These are phyloP conservation scores for Hagleromyces aurorensis DNA, from an alignment of 805 yeast species.

Conservation along the genomic window DNA sequence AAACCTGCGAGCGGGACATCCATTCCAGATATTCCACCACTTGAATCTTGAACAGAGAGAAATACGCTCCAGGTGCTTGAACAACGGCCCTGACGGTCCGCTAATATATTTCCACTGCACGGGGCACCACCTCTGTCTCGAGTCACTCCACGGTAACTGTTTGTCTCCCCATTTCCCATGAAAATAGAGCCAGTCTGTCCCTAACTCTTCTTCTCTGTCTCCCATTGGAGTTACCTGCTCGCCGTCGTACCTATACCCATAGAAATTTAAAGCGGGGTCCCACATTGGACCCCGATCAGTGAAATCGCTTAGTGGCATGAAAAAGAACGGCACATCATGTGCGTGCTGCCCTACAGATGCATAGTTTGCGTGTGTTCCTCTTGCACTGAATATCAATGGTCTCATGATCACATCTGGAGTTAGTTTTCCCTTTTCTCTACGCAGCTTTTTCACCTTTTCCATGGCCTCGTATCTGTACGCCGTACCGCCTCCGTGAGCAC, in stretches of 20 bases:
- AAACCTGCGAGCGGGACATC: slow-evolving; percentile 70
- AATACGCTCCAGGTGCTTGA: slow-evolving; percentile 61
- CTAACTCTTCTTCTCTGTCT: slow-evolving; percentile 21
- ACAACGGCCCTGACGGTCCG: slow-evolving; percentile 89
- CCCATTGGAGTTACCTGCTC: slow-evolving; percentile 34
- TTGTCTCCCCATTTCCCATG: slow-evolving; percentile 90
- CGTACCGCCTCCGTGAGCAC: slow-evolving; percentile 96
- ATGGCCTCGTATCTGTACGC: slow-evolving; percentile 74
- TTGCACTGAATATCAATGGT: slow-evolving; percentile 81
- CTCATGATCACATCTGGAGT: slow-evolving; percentile 50
- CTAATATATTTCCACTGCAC: slow-evolving; percentile 87
- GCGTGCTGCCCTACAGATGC: slow-evolving; percentile 95
- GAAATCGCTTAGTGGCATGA: slow-evolving; percentile 81
- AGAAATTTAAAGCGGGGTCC: slow-evolving; percentile 81
- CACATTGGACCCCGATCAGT: slow-evolving; percentile 93
- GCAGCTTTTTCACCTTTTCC: slow-evolving; percentile 45
- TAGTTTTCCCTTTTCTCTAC: slow-evolving; percentile 82
- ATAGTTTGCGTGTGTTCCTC: slow-evolving; percentile 97
- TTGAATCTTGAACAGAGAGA: slow-evolving; percentile 76
- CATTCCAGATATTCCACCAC: slow-evolving; percentile 88
- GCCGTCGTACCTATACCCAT: slow-evolving; percentile 78
- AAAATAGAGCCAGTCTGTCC: slow-evolving; percentile 72
- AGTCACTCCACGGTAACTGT: slow-evolving; percentile 55
- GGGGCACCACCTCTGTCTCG: slow-evolving; percentile 78
- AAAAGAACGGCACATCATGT: slow-evolving; percentile 76